Evolutionary conservation across 306 rosid species (phyloP).

Genomic region (Ziziphus jujuba): DNA sequence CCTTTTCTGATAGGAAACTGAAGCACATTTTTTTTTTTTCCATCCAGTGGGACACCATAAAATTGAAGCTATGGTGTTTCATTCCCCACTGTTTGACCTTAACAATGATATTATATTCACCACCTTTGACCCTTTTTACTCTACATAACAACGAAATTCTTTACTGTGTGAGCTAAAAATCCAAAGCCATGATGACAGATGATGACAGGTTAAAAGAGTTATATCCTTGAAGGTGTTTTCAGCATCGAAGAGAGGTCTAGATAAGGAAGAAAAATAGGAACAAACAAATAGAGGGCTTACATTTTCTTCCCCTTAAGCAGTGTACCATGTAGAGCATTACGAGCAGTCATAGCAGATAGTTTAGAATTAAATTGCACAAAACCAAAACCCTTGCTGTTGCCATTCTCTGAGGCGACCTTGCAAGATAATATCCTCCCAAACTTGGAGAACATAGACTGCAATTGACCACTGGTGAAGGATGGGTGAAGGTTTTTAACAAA

Average conservation of each 20-base stretch:
- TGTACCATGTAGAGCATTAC: slow-evolving; percentile 9
- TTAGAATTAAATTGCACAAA: slow-evolving; percentile 14
- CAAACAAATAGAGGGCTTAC: slow-evolving; percentile 5
- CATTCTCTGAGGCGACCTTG: slow-evolving; percentile 13
- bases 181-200: too few relatives aligned
- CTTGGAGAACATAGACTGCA: slow-evolving; percentile 14
- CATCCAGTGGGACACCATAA: too few relatives aligned
- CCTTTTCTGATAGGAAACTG: too few relatives aligned
- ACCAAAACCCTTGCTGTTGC: slow-evolving; percentile 18
- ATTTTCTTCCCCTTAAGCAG: neutral
- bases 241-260: neutral
- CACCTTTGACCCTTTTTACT: too few relatives aligned
- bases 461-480: slow-evolving; percentile 6
- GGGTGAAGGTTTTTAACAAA: slow-evolving; percentile 29
- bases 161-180: neutral
- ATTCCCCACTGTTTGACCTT: too few relatives aligned
- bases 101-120: too few relatives aligned
- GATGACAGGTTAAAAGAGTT: too few relatives aligned
- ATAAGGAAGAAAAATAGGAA: neutral
- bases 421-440: slow-evolving; percentile 12
- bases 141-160: too few relatives aligned
- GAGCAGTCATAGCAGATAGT: slow-evolving; percentile 1
- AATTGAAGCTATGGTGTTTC: too few relatives aligned
- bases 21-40: too few relatives aligned
- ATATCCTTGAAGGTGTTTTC: neutral